These are phyloP conservation scores for Meira nashicola DNA, from an alignment of 1,284 basidiomycete genomes.

Conservation along the genomic window DNA sequence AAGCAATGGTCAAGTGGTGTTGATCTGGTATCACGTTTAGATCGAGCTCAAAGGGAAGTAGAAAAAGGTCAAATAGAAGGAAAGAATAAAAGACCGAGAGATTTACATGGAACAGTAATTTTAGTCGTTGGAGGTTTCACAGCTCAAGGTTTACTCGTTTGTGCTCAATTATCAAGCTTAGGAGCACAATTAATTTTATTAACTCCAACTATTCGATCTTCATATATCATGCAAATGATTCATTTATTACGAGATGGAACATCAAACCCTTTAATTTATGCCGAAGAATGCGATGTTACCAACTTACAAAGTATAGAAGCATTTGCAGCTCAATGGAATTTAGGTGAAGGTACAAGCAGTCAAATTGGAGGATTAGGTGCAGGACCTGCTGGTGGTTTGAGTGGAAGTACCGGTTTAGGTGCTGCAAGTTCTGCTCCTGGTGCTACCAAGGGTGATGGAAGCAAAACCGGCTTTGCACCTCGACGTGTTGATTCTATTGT, in stretches of 20 bases:
- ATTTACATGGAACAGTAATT: conserved; percentile 9
- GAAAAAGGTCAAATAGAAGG: conserved; percentile 1
- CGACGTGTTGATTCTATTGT: conserved; percentile 20
- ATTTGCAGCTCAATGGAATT: conserved; percentile 38
- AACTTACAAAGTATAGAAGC: conserved; percentile 22
- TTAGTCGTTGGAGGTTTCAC: conserved; percentile 14
- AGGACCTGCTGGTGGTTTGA: conserved; percentile 6
- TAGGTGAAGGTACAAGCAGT: conserved; percentile 16
- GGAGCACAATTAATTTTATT: conserved; percentile 13
- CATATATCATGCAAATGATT: conserved; percentile 25
- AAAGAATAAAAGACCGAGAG: conserved; percentile 8
- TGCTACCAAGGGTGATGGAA: not conserved
- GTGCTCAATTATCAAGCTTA: conserved; percentile 3
- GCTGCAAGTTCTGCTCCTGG: not conserved
- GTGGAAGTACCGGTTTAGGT: conserved; percentile 3
- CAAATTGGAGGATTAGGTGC: conserved; percentile 6
- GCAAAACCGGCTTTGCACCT: not conserved
- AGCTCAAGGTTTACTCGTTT: conserved; percentile 10
- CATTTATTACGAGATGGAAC: conserved; percentile 40
- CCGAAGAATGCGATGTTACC: conserved; percentile 42
- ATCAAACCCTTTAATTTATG: conserved; percentile 38
- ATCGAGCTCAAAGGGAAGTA: not conserved
- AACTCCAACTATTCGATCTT: conserved; percentile 4
- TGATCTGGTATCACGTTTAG: conserved; percentile 11
- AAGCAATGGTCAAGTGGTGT: conserved; percentile 11